Base-by-base conservation (phyloP, 164 flowering plant species). In the Santalum album region DNA sequence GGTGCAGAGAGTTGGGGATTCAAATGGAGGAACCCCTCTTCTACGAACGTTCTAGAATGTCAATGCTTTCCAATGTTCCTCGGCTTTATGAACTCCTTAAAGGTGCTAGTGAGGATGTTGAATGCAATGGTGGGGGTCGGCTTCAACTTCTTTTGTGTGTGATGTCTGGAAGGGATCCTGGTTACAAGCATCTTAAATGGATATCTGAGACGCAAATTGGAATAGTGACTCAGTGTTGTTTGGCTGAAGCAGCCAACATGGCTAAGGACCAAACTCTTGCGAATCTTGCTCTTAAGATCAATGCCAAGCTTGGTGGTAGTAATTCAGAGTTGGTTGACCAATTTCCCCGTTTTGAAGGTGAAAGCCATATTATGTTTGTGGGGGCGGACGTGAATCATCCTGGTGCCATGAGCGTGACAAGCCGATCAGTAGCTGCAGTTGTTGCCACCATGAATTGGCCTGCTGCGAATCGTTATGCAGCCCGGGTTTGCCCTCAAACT, bases 351-450 rank as follows among this genome's bases (percentile, higher is more conserved):
- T 70, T 82, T 15, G 61, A 48, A 7, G 61, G 53, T 12, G 66
- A 70, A 11, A 69, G 58, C 16, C 73, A 60, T 63, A 82, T 82
- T 3, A 86, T 89, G 86, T 75, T 86, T 49, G 62, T 89, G 7
- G 97, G 95, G 2, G 97, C 95, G 49, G 92, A 82, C 66, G 97
- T 89, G 17, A 86, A 89, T 71, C 97, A 89, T 57, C 97, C 97
- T 9, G 69, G 61, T 7, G 21, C 82, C 3, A 6, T 25, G 23
- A 72, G 81, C 60, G 15, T 19, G 3, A 54, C 66, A 0, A 65
- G 82, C 63, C 95, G 83, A 10, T 90, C 97, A 1, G 79, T 84
- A 39, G 85, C 86, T 23, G 92, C 92, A 16, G 86, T 90, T 23
- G 91, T 78, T 38, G 95, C 76, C 20, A 67, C 86, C 1, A 57